phyloP scores from a whole-genome alignment of 2,329 filamentous ascomycete species.

The Fusarium sublunatum region DNA sequence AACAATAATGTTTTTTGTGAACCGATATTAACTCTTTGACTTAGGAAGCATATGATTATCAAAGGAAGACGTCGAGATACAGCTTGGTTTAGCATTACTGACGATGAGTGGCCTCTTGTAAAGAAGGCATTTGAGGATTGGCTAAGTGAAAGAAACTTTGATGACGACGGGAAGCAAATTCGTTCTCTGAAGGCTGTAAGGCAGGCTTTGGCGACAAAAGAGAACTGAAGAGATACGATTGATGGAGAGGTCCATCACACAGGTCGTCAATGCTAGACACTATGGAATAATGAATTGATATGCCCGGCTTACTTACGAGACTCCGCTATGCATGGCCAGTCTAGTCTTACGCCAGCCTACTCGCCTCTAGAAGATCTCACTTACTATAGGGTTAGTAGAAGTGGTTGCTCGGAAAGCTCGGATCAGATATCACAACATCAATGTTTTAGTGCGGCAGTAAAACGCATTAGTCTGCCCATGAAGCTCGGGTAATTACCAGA shows the following conservation, averaged over 20 bases:
- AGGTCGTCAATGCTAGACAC: too few species aligned
- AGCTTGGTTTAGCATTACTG: conserved; percentile 68
- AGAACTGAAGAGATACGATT: background rate
- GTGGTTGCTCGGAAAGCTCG: too few species aligned
- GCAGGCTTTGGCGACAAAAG: background rate
- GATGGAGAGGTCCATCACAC: too few species aligned
- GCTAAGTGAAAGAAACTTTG: conserved; percentile 67
- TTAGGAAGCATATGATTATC: conserved; percentile 67
- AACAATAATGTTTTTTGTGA: fast-evolving
- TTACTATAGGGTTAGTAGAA: too few species aligned
- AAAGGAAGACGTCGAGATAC: conserved; percentile 69
- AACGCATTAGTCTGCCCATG: too few species aligned
- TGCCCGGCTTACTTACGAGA: too few species aligned
- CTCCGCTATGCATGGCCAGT: too few species aligned
- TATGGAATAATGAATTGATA: too few species aligned
- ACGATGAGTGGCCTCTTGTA: conserved; percentile 66
- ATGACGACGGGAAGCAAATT: conserved; percentile 63
- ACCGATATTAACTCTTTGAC: background rate
- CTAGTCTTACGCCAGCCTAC: too few species aligned
- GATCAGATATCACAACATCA: too few species aligned
- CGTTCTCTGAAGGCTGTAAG: conserved; percentile 54
- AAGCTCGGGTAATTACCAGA: too few species aligned
- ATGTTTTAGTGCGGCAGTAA: background rate
- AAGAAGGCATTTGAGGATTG: conserved; percentile 63
- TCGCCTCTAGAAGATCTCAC: too few species aligned